Evolutionary conservation across 805 yeast genomes (phyloP), one percentile per base, ranked within the genome.

Genomic region (Yamadazyma laniorum): DNA sequence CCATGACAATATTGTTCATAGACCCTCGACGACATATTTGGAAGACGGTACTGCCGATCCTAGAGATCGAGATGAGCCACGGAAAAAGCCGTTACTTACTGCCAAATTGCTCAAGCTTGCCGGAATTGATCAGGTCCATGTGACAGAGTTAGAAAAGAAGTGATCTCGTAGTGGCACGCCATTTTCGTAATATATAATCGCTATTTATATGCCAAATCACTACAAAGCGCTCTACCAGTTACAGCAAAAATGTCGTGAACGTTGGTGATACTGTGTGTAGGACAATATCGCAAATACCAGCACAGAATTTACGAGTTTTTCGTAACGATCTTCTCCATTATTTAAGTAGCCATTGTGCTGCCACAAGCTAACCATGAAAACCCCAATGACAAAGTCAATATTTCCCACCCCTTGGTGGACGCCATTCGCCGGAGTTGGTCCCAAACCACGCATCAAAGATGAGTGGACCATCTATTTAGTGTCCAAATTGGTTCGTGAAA

Each of bases 401-500:
- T 21, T 21, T 21, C 23, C 23, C 23, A 9, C 6, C 23, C 9
- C 23, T 9, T 21, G 23, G 23, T 21, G 23, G 9, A 6, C 6
- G 23, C 6, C 9, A 9, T 21, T 21, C 9, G 9, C 9, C 9
- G 23, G 9, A n/a, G n/a, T n/a, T 9, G 23, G 23, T 9, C 23
- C 23, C 9, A 7, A 6, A 9, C 9, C 23, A 6, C 6, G 23
- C 6, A 9, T 6, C 23, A 7, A 7, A 9, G 9, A 6, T 21
- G 23, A 21, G 23, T 6, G 23, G 23, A 21, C 23, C 23, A 21
- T 21, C 23, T 21, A 21, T 21, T 6, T 7, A 9, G 23, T 21
- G 23, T 21, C 23, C 9, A 21, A 21, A 21, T 7, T 21, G 6
- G 52, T 53, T 13, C 35, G 55, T 29, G 21, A 26, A 3, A 55